A percentile compares a stretch with the other conserved stretches of the same genome.
Evolutionary conservation across 805 yeast species (phyloP).

Genomic region (Spathaspora passalidarum): DNA sequence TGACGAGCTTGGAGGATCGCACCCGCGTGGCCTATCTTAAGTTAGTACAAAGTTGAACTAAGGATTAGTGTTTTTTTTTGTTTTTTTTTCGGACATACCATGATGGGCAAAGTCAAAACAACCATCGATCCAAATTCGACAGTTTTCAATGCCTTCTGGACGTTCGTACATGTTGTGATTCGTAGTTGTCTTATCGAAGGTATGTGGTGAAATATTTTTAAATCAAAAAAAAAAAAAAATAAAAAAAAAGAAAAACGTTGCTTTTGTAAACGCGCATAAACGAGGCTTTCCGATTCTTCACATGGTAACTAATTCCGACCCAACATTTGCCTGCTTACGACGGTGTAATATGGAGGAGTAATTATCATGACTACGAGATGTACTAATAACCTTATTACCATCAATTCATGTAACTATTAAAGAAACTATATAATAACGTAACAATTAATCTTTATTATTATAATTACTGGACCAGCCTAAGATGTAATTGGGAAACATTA

Average conservation of each 20-base stretch:
- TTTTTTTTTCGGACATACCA: conserved; percentile 43
- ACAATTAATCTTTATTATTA: no score
- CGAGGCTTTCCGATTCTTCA: background rate
- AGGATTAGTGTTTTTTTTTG: background rate
- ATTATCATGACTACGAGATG: no score
- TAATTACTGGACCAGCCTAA: no score
- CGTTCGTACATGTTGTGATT: conserved; percentile 30
- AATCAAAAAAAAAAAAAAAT: background rate
- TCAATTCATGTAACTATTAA: no score
- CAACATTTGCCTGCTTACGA: no score
- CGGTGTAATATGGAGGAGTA: no score
- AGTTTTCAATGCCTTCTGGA: conserved; percentile 41
- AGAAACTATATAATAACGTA: no score
- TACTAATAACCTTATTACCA: no score
- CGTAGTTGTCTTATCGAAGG: background rate
- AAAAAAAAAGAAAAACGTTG: background rate
- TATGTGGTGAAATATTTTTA: no score
- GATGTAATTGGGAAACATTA: no score
- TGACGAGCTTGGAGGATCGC: conserved; percentile 92
- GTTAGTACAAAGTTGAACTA: background rate
- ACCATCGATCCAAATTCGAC: conserved; percentile 91
- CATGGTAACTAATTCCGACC: no score
- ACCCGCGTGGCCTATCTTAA: conserved; percentile 70
- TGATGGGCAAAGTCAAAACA: conserved; percentile 98
- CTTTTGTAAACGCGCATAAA: background rate